Conservation (phyloP, 352 stramenopile genomes). For the Phytopythium boreale region DNA sequence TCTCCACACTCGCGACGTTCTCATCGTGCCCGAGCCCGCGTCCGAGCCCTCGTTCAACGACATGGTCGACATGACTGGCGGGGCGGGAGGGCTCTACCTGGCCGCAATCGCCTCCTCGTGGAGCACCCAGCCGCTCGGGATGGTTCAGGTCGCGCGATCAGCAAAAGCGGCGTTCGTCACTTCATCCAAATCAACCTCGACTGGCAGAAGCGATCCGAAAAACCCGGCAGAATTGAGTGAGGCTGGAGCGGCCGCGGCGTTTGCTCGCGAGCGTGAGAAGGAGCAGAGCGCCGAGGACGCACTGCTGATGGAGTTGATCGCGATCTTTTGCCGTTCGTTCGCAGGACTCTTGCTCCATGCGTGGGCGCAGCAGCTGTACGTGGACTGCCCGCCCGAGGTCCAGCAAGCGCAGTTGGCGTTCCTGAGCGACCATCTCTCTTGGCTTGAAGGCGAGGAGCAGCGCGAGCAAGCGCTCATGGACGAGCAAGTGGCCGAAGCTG, state of each 20-base stretch:
- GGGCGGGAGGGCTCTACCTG: constrained; percentile 56
- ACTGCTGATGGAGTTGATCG: constrained; percentile 53
- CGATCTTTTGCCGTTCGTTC: constrained; percentile 52
- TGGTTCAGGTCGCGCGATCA: constrained; percentile 63
- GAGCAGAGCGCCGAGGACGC: constrained; percentile 49
- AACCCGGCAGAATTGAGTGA: constrained; percentile 15
- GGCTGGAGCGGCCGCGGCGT: constrained; percentile 15
- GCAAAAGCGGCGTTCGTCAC: constrained; percentile 17
- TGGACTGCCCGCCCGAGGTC: constrained; percentile 47
- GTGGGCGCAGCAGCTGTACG: constrained; percentile 43
- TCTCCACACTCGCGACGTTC: constrained; percentile 13
- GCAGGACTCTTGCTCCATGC: constrained; percentile 56
- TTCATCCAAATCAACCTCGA: background rate
- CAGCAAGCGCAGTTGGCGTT: constrained; percentile 42
- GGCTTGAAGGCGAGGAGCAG: constrained; percentile 30
- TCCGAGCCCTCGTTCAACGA: constrained; percentile 65
- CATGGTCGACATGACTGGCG: constrained; percentile 59
- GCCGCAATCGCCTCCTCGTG: constrained; percentile 53
- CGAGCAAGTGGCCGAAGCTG: constrained; percentile 21
- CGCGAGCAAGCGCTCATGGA: constrained; percentile 19
- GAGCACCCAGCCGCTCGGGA: constrained; percentile 41
- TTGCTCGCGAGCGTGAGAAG: constrained; percentile 33
- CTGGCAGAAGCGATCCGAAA: background rate
- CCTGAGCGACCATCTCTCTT: constrained; percentile 37
- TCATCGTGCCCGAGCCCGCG: constrained; percentile 40